Percentiles rank a stretch among this genome's conserved stretches.
These are phyloP conservation scores for Cnidoscolus chayamansa DNA, from an alignment of 441 rosid genomes.

Conservation along the genomic window DNA sequence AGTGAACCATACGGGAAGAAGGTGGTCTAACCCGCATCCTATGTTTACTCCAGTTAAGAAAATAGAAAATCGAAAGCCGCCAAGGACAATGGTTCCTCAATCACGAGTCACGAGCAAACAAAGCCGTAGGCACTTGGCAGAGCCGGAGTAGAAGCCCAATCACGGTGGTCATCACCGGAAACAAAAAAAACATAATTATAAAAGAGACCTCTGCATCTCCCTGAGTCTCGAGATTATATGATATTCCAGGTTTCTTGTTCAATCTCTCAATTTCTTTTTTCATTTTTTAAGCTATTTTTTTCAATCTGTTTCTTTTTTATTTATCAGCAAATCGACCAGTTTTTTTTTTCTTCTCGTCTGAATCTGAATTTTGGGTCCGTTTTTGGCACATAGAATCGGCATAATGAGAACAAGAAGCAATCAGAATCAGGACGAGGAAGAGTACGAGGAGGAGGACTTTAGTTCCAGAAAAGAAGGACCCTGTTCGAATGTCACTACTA, in stretches of 20 bases:
- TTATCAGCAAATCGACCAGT: neutral
- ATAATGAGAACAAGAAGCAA: conserved; percentile 73
- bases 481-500: conserved; percentile 33
- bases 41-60: conserved; percentile 13
- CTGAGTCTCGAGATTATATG: neutral
- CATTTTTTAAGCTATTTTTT: neutral
- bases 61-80: neutral
- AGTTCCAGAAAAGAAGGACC: conserved; percentile 59
- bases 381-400: conserved; percentile 23
- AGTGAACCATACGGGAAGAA: conserved; percentile 33
- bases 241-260: neutral
- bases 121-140: neutral
- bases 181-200: neutral
- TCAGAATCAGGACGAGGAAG: conserved; percentile 72
- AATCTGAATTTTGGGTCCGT: conserved; percentile 12
- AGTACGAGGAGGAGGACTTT: conserved; percentile 74
- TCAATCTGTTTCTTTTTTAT: neutral
- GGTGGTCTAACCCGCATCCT: conserved; percentile 26
- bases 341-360: neutral
- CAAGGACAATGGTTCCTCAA: neutral
- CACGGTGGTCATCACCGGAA: conserved; percentile 7
- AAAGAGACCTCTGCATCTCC: neutral
- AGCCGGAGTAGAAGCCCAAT: conserved; percentile 5
- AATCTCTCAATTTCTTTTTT: neutral
- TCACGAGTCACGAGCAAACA: conserved; percentile 7